Conservation (phyloP, 2,329 filamentous ascomycete genomes). For the Basipetospora chlamydospora region DNA sequence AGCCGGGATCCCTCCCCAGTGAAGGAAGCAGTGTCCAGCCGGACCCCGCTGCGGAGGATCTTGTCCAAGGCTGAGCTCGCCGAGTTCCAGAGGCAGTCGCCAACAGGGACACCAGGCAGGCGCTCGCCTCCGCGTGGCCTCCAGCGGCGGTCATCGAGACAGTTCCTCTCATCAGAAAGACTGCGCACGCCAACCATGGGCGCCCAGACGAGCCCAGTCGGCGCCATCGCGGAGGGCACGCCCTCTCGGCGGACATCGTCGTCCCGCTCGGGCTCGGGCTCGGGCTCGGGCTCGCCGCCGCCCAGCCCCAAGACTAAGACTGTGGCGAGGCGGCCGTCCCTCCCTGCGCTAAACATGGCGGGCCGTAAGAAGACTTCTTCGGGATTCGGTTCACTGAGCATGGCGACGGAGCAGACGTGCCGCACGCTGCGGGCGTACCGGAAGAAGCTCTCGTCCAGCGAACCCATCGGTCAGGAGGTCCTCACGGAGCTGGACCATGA, state of each 20-base stretch:
- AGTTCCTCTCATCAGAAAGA: conserved; percentile 7
- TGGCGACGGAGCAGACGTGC: conserved; percentile 50
- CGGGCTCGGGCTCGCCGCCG: too few relatives aligned
- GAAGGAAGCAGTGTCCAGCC: conserved; percentile 37
- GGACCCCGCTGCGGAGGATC: conserved; percentile 69
- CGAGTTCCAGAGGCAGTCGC: conserved; percentile 50
- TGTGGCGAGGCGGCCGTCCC: conserved; percentile 36
- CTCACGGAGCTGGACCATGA: conserved; percentile 52
- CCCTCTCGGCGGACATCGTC: conserved; percentile 33
- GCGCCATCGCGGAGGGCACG: conserved; percentile 27
- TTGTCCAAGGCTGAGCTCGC: conserved; percentile 78
- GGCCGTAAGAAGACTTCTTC: conserved; percentile 35
- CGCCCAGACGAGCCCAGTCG: conserved; percentile 26
- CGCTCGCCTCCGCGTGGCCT: conserved; percentile 41
- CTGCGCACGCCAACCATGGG: conserved; percentile 23
- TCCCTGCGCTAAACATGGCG: conserved; percentile 31
- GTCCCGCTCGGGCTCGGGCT: conserved; percentile 25
- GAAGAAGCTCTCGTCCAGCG: conserved; percentile 44
- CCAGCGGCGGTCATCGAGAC: conserved; percentile 37
- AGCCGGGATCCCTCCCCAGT: conserved; percentile 40
- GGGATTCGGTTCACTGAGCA: conserved; percentile 41
- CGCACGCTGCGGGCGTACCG: conserved; percentile 47
- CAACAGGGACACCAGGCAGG: conserved; percentile 24
- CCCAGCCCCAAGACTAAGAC: conserved; percentile 32
- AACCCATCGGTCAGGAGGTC: conserved; percentile 40